These are phyloP conservation scores for Brettanomyces naardenensis DNA, from an alignment of 805 yeast species.

Conservation along the genomic window DNA sequence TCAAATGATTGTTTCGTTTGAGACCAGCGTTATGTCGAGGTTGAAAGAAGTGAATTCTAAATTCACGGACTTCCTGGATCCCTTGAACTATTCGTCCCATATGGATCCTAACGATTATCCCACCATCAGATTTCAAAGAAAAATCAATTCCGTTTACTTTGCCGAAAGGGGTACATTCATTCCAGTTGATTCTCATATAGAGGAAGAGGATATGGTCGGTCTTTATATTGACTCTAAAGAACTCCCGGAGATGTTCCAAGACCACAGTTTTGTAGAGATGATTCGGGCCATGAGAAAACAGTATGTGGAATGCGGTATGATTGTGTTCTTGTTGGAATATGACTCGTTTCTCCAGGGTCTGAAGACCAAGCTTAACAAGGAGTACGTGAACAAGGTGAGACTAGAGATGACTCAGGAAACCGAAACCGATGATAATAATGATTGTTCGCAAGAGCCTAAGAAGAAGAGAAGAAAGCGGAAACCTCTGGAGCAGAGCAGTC, in stretches of 20 bases:
- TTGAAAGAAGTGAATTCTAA: conserved; percentile 23
- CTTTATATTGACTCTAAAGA: conserved; percentile 40
- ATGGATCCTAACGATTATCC: conserved; percentile 28
- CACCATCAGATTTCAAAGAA: conserved; percentile 42
- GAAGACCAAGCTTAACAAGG: conserved; percentile 36
- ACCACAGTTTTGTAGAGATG: conserved; percentile 18
- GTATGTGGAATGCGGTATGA: conserved; percentile 22
- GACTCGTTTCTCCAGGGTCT: conserved; percentile 39
- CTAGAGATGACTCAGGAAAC: conserved; percentile 5
- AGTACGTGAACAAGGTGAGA: conserved; percentile 29
- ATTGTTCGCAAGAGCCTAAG: conserved; percentile 6
- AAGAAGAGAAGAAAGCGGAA: conserved; percentile 6
- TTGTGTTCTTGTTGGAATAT: conserved; percentile 41
- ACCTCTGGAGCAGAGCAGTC: background rate
- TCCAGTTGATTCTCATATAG: conserved; percentile 36
- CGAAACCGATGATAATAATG: conserved; percentile 6
- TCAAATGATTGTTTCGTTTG: conserved; percentile 41
- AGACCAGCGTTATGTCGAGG: conserved; percentile 22
- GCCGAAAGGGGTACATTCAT: conserved; percentile 40
- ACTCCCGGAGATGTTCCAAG: conserved; percentile 29
- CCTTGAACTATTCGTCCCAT: conserved; percentile 4
- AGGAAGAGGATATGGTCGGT: conserved; percentile 36
- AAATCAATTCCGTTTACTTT: conserved; percentile 41
- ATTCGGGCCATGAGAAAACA: conserved; percentile 17
- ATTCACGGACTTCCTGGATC: conserved; percentile 10